Base-by-base conservation (phyloP, 192 early-diverging fungal species). In the Coemansia sp. region DNA sequence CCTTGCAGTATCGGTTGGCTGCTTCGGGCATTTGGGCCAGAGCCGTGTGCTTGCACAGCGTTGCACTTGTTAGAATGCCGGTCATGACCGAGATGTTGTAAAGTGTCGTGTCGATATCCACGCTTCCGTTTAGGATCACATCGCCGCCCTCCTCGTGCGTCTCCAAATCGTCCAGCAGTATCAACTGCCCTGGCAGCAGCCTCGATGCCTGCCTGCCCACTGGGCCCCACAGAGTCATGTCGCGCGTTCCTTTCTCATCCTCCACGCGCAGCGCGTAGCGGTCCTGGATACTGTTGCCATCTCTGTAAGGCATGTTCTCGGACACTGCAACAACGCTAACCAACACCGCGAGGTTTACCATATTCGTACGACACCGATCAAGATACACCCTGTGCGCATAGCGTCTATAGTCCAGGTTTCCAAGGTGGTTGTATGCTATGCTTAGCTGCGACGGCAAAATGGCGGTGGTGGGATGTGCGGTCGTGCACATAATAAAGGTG, bases 181-280 rank as follows among this genome's bases (percentile, higher is more conserved):
- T 69, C 25, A 73, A 63, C 57, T 83, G 72, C 13, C 81, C 81
- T 9, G 72, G 69, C 14, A 61, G 72, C 57, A 77, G 67, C 17
- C 55, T 53, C 10, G 70, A 54, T 4, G 67, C 69, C 22, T 72
- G 75, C 17, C 42, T 59, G 0, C 75, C 72, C 49, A 78, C 41
- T 25, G 58, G 50, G 8, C 67, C 73, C 81, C 81, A 83, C 63
- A 74, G 48, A 9, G 81, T 83, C 32, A 73, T 58, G 52, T 83
- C 81, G 54, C 71, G 41, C 25, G 48, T 64, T 1, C 60, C 80
- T 1, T 72, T 63, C 17, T 48, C 69, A 48, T 77, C 81, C 46
- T 54, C 63, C 5, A 83, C 40, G 2, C 81, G 81, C 25, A 83
- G 54, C 4, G 75, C 75, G 22, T 69, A 75, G 20, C 81, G 63